Percentiles rank a stretch among this genome's conserved stretches.
Conservation (phyloP, 208 protist genomes). For the Naegleria gruberi region DNA sequence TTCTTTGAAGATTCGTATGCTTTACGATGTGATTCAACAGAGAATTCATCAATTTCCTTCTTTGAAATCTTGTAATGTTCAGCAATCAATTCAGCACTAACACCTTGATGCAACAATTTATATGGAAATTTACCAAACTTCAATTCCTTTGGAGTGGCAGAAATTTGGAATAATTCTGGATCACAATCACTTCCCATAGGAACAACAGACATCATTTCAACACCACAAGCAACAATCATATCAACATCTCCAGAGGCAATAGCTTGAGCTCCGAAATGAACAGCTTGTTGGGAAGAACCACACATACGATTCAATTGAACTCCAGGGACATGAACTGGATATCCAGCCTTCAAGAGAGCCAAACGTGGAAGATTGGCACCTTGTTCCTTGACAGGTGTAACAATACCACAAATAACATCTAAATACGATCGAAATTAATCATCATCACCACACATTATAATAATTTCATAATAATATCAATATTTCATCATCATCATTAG, state of each 20-base stretch:
- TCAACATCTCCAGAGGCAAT: constrained; percentile 39
- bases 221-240: constrained; percentile 40
- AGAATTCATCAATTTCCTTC: constrained; percentile 43
- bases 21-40: constrained; percentile 38
- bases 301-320: constrained; percentile 53
- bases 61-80: constrained; percentile 45
- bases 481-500: background rate
- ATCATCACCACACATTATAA: background rate
- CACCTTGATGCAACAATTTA: constrained; percentile 28
- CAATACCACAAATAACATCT: constrained; percentile 13
- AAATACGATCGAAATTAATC: background rate
- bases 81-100: constrained; percentile 53
- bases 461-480: too few species aligned
- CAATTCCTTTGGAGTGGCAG: background rate
- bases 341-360: constrained; percentile 35
- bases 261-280: constrained; percentile 47
- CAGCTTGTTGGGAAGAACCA: constrained; percentile 40
- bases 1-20: constrained; percentile 32
- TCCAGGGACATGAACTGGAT: constrained; percentile 41
- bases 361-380: constrained; percentile 40
- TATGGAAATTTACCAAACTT: background rate
- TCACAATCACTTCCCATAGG: constrained; percentile 40
- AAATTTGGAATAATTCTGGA: constrained; percentile 29
- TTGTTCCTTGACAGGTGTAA: constrained; percentile 21
- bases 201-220: constrained; percentile 44